Percentiles rank a stretch among this genome's conserved stretches.
phyloP scores from a whole-genome alignment of 805 yeast species.

The Limtongia smithiae region DNA sequence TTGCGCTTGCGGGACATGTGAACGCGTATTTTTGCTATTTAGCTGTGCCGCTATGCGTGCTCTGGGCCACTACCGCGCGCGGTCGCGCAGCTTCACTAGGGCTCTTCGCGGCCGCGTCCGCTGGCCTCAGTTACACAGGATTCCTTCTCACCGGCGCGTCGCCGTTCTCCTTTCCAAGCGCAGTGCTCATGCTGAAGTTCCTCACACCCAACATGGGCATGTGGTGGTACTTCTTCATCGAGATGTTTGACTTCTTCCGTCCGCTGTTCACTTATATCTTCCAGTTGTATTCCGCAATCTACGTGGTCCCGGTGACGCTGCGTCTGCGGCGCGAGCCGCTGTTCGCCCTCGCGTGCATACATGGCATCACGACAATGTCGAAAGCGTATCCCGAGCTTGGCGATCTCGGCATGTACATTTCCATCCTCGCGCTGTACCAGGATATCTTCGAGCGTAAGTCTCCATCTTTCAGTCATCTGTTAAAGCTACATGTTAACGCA shows the following conservation, averaged over 20 bases:
- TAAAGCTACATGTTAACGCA: slow-evolving; percentile 11
- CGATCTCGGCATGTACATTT: slow-evolving; percentile 60
- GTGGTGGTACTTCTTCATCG: slow-evolving; percentile 99
- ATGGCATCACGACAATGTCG: slow-evolving; percentile 59
- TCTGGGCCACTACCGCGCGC: slow-evolving; percentile 6
- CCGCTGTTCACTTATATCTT: slow-evolving; percentile 80
- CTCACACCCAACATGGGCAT: slow-evolving; percentile 87
- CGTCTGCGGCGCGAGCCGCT: slow-evolving; percentile 54
- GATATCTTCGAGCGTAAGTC: slow-evolving; percentile 37
- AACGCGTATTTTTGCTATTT: slow-evolving; percentile 61
- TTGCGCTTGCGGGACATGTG: slow-evolving; percentile 64
- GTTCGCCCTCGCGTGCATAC: slow-evolving; percentile 48
- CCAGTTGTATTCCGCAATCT: slow-evolving; percentile 66
- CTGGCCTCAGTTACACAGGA: slow-evolving; percentile 30
- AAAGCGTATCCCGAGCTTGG: slow-evolving; percentile 84
- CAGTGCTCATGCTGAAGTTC: slow-evolving; percentile 48
- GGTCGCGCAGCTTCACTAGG: not conserved
- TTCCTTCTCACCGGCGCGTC: slow-evolving; percentile 34
- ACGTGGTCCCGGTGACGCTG: slow-evolving; percentile 69
- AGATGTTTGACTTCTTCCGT: slow-evolving; percentile 85
- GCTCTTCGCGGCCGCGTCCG: slow-evolving; percentile 13
- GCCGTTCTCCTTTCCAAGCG: slow-evolving; percentile 44
- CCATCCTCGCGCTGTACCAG: slow-evolving; percentile 47
- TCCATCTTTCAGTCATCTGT: not conserved
- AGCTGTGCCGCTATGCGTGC: slow-evolving; percentile 49